These are phyloP conservation scores for Auricularia auricula-judae DNA, from an alignment of 768 basidiomycete species.

Conservation along the genomic window DNA sequence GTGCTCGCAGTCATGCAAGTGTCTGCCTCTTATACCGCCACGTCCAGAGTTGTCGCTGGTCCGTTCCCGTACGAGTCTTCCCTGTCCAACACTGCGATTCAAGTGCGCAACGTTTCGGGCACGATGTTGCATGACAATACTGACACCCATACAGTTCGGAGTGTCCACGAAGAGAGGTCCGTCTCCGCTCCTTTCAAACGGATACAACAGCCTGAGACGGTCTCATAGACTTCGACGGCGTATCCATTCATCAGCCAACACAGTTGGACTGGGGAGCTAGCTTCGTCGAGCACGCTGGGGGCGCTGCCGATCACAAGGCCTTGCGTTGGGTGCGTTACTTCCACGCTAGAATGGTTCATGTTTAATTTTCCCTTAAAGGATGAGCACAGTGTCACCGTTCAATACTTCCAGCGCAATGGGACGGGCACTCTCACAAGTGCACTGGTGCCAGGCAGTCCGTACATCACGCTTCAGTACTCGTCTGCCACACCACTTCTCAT, in stretches of 20 bases:
- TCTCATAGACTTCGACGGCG: conserved; percentile 18
- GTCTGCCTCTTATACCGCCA: not conserved
- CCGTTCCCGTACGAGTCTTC: conserved; percentile 24
- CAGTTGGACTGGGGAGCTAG: conserved; percentile 24
- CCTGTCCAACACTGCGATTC: conserved; percentile 16
- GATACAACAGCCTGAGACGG: not conserved
- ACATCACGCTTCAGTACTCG: conserved; percentile 22
- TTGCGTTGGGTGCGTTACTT: conserved; percentile 19
- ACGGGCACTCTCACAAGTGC: conserved; percentile 22
- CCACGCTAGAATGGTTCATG: not conserved
- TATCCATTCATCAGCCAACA: conserved; percentile 21
- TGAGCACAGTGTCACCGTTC: conserved; percentile 24
- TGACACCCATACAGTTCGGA: conserved; percentile 14
- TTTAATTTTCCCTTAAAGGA: conserved; percentile 12
- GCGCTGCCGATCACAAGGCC: conserved; percentile 21
- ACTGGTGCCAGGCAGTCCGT: conserved; percentile 24
- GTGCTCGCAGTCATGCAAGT: not conserved
- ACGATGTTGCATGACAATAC: no score
- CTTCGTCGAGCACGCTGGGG: conserved; percentile 23
- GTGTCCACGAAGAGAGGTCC: conserved; percentile 16
- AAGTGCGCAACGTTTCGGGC: not conserved
- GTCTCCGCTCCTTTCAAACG: not conserved
- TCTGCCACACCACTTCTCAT: conserved; percentile 21
- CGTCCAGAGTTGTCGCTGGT: conserved; percentile 18
- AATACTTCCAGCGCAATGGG: conserved; percentile 19